Percentiles rank a stretch among this genome's conserved stretches.
Evolutionary conservation across 306 rosid genomes (phyloP).

Genomic region (Amphicarpaea edgeworthii): DNA sequence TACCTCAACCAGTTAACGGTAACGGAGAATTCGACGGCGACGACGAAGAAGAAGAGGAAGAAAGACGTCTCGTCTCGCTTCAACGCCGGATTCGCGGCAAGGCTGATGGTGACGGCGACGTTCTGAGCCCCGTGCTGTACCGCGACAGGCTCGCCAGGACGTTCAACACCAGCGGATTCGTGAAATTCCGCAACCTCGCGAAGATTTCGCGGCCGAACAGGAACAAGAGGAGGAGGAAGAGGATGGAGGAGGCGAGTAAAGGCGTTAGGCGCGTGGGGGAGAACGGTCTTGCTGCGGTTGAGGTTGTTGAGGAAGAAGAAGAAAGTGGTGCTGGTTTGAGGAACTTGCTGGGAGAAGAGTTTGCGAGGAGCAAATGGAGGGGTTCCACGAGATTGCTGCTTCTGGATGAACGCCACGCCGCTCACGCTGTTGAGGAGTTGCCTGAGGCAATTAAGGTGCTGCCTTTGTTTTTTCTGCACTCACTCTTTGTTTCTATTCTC

Average conservation of each 20-base stretch:
- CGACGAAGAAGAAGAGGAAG: neutral
- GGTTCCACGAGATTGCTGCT: constrained; percentile 86
- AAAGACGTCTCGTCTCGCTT: constrained; percentile 52
- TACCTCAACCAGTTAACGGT: constrained; percentile 34
- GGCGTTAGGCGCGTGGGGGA: constrained; percentile 48
- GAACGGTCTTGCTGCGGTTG: constrained; percentile 57
- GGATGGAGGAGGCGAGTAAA: constrained; percentile 33
- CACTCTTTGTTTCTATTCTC: constrained; percentile 45
- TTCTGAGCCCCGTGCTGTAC: constrained; percentile 70
- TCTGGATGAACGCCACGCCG: constrained; percentile 70
- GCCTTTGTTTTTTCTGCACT: constrained; percentile 50
- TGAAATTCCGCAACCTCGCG: constrained; percentile 76
- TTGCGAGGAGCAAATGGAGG: constrained; percentile 71
- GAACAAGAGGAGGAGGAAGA: constrained; percentile 44
- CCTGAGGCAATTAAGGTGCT: constrained; percentile 97
- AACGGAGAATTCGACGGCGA: constrained; percentile 14
- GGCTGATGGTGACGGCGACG: constrained; percentile 66
- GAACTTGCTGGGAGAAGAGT: constrained; percentile 74
- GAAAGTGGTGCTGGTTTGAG: constrained; percentile 56
- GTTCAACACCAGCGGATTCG: constrained; percentile 76
- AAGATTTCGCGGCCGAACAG: constrained; percentile 82
- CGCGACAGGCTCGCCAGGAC: constrained; percentile 76
- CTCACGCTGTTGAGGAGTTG: constrained; percentile 57
- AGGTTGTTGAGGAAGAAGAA: constrained; percentile 69
- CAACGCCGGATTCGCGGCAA: constrained; percentile 69